These are phyloP conservation scores for Emergomyces pasteurianus DNA, from an alignment of 2,329 filamentous ascomycete genomes.

Conservation along the genomic window DNA sequence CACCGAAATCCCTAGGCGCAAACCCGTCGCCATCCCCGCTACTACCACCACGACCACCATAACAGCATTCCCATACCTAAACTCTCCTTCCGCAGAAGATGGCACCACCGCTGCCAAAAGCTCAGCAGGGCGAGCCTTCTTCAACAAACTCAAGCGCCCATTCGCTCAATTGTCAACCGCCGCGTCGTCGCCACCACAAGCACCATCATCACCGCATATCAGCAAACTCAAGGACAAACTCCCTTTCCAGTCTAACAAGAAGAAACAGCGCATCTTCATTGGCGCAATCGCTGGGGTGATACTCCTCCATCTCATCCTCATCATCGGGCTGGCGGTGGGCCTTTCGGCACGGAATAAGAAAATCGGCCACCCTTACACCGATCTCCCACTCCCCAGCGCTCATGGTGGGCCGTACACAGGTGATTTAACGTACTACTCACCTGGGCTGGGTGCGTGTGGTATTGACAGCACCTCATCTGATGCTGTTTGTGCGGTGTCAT, in stretches of 20 bases:
- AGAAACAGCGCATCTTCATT: conserved; percentile 6
- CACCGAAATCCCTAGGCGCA: conserved; percentile 9
- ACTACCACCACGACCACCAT: neutral
- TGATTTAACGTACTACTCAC: conserved; percentile 58
- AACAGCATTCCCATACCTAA: neutral
- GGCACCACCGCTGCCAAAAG: neutral
- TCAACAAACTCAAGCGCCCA: neutral
- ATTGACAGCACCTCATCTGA: conserved; percentile 42
- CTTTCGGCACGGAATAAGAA: conserved; percentile 14
- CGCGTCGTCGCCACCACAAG: neutral
- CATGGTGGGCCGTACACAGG: conserved; percentile 44
- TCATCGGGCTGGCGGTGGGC: conserved; percentile 24
- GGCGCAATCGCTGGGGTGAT: conserved; percentile 6
- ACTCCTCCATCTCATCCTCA: conserved; percentile 18
- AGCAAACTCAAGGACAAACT: neutral
- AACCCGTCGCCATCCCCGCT: conserved; percentile 9
- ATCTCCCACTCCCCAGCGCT: conserved; percentile 41
- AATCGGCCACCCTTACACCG: conserved; percentile 10
- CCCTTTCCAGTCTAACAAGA: neutral
- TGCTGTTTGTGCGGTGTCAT: conserved; percentile 54
- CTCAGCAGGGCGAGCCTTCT: neutral
- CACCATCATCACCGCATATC: neutral
- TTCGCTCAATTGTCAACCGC: neutral
- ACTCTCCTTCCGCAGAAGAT: neutral
- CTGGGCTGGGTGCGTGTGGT: conserved; percentile 59